Percentiles rank a stretch among this genome's conserved stretches.
Conservation (phyloP, 2,329 filamentous ascomycete species). For the Penicillium expansum region DNA sequence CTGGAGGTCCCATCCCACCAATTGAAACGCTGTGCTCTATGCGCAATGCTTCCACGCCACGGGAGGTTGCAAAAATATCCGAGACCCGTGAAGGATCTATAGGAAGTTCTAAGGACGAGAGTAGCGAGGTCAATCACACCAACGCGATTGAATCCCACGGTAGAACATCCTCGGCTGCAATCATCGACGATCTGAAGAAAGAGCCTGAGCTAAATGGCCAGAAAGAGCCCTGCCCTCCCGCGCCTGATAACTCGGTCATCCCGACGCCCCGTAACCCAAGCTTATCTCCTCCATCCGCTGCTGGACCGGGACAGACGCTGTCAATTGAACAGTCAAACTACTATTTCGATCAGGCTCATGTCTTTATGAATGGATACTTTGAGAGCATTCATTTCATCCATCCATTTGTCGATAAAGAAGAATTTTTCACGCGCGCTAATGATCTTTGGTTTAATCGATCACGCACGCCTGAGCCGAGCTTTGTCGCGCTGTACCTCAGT, state of each 20-base stretch:
- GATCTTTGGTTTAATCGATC: conserved; percentile 42
- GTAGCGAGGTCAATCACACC: conserved; percentile 47
- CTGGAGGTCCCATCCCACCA: conserved; percentile 4
- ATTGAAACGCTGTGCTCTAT: conserved; percentile 26
- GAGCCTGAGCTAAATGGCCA: conserved; percentile 23
- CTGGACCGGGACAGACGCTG: conserved; percentile 20
- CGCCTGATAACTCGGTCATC: conserved; percentile 40
- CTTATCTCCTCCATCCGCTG: conserved; percentile 36
- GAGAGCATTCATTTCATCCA: conserved; percentile 51
- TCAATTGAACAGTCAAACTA: conserved; percentile 33
- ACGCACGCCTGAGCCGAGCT: conserved; percentile 39
- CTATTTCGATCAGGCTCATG: conserved; percentile 46
- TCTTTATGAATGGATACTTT: conserved; percentile 50
- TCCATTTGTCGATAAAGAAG: conserved; percentile 48
- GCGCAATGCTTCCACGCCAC: conserved; percentile 21
- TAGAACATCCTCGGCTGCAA: conserved; percentile 47
- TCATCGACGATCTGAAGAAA: conserved; percentile 45
- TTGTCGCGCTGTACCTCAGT: conserved; percentile 49
- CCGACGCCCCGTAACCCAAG: conserved; percentile 49
- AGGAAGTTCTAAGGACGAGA: conserved; percentile 37
- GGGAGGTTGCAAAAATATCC: conserved; percentile 13
- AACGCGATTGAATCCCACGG: conserved; percentile 50
- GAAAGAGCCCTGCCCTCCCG: conserved; percentile 12
- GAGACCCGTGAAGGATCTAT: conserved; percentile 24
- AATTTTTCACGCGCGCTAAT: conserved; percentile 46